Evolutionary conservation across 208 protist genomes (phyloP), one percentile per base, ranked within the genome.

Genomic region (Wallacemonas sp.): DNA sequence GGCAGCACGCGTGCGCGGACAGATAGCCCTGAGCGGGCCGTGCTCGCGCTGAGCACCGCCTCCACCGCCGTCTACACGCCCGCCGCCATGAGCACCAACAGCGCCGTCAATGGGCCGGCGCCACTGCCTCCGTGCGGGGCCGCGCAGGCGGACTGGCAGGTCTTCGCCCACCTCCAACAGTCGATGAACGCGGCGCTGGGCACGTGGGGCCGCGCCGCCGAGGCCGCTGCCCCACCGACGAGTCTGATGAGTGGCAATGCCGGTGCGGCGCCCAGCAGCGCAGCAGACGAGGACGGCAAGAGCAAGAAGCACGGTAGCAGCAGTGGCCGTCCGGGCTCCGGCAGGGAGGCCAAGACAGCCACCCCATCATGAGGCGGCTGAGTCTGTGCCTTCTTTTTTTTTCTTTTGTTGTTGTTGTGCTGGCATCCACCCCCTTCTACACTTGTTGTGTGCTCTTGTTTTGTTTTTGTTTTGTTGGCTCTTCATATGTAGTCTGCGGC

Each of bases 91-190:
- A n/a, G n/a, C n/a, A n/a, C n/a, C 25, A 55, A 11, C 48, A 32
- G 25, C 23, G 26, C 11, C 16, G 18, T 26, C 48, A 48, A 14
- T 20, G 44, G 44, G 48, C 31, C 16, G 36, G 10, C 36, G 10
- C 36, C 36, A 14, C 36, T 41, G 10, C 36, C 14, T 14, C 10
- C 36, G 14, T 25, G 26, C 7, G 36, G 36, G 59, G 31, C 23
- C 59, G 72, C 44, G 26, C 61, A 14, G 41, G 41, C 41, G n/a
- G 42, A 48, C 16, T 48, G 42, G 42, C 42, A 23, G 16, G 7
- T 26, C 48, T 55, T 94, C 65, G 75, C 65, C 18, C 73, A 66
- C 49, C 67, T 77, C 29, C 87, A 94, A 70, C 62, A 65, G 25
- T 48, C 46, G 10, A 59, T 94, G 16, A 79, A 72, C 31, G 61